Conservation (phyloP, 1,139 yeast genomes). For the Scheffersomyces parashehatae region DNA sequence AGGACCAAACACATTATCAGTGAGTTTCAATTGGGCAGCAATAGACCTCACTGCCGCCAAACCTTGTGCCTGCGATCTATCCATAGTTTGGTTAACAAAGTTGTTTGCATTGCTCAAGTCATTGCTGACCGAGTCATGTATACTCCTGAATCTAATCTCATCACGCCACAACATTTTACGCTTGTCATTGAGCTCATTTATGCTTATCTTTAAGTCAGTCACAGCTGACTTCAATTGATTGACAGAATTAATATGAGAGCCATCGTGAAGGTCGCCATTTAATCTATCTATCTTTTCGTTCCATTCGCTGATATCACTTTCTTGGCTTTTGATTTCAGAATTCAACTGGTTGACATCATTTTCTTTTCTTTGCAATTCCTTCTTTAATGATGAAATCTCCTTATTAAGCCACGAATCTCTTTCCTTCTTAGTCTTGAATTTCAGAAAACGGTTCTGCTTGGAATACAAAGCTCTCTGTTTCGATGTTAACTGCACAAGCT, state of each 20-base stretch:
- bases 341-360: constrained; percentile 22
- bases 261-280: constrained; percentile 26
- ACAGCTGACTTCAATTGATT: constrained; percentile 34
- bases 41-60: constrained; percentile 65
- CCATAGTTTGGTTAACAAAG: constrained; percentile 70
- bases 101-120: constrained; percentile 61
- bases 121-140: constrained; percentile 54
- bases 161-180: constrained; percentile 80
- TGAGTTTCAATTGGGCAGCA: constrained; percentile 53
- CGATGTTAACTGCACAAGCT: constrained; percentile 47
- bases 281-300: constrained; percentile 44
- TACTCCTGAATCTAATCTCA: constrained; percentile 62
- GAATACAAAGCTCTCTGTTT: constrained; percentile 66
- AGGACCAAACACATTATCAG: constrained; percentile 73
- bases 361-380: constrained; percentile 22
- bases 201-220: constrained; percentile 36
- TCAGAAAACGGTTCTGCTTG: constrained; percentile 71
- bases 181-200: constrained; percentile 57
- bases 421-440: constrained; percentile 55
- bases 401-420: constrained; percentile 70
- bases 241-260: constrained; percentile 18
- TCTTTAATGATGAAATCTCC: constrained; percentile 25
- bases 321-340: constrained; percentile 18
- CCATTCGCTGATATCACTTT: constrained; percentile 19
- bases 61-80: constrained; percentile 68